Base-by-base conservation (phyloP, 441 rosid species). In the Euphorbia neoarborescens region DNA sequence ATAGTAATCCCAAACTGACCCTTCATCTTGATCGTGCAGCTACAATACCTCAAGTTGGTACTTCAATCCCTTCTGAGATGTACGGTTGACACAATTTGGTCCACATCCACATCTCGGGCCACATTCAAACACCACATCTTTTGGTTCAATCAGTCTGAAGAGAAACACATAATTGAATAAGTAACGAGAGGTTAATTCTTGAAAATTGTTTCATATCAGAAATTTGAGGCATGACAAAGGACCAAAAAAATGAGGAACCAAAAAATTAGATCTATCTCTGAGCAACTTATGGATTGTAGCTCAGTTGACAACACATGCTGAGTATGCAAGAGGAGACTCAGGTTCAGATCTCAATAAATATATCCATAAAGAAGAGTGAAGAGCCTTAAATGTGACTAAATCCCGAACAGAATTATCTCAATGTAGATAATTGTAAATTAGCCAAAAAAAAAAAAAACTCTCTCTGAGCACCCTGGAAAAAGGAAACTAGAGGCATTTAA, bases 51-150 rank as follows among this genome's bases (percentile, higher is more conserved):
- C 88, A 19, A 86, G 87, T 11, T 22, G 82, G 66, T 81, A 82
- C 79, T 71, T 82, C 50, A 88, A 48, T 70, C 79, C 86, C 30
- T 25, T 71, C 72, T 88, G 92, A 68, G 88, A 83, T 56, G 76
- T 69, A 7, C 89, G 86, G 72, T 86, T 88, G 58, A 83, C 66
- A 69, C 89, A 88, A 65, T 56, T 60, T 65, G 87, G 88, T 70
- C 88, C 89, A 72, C 89, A 85, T 59, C 83, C 76, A 83, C 89
- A 88, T 10, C 72, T 74, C 51, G 88, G 92, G 42, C 92, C 92
- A 72, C 89, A 88, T 79, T 85, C 89, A 58, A 80, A 84, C 66
- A 88, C 84, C 62, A 88, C 84, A 79, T 83, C 87, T 78, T 78
- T 84, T 37, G 92, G 74, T 77, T 85, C 85, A 22, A 75, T 74